Evolutionary conservation across 192 early-diverging fungal genomes (phyloP).

Genomic region (Backusella tarrabulga): DNA sequence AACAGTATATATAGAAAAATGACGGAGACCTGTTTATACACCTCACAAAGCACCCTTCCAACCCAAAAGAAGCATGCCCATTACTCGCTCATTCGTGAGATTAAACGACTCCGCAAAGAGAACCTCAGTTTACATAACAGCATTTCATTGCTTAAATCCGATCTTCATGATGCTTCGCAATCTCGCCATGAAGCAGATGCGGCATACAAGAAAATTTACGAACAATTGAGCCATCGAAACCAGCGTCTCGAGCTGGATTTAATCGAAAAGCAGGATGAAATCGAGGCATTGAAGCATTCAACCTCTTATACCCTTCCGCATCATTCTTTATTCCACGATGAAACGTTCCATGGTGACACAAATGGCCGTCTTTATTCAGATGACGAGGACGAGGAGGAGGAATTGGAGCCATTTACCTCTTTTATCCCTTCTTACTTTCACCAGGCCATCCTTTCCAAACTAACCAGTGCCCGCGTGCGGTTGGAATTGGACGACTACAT

Average conservation of each 20-base stretch:
- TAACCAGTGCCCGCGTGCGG: slow-evolving; percentile 41
- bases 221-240: slow-evolving; percentile 5
- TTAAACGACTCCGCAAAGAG: slow-evolving; percentile 31
- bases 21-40: not conserved
- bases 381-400: not conserved
- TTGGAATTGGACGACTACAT: slow-evolving; percentile 46
- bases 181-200: slow-evolving; percentile 26
- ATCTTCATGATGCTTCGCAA: slow-evolving; percentile 20
- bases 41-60: not conserved
- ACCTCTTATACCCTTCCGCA: not conserved
- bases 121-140: slow-evolving; percentile 21
- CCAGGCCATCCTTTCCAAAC: slow-evolving; percentile 38
- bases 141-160: slow-evolving; percentile 23
- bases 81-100: slow-evolving; percentile 24
- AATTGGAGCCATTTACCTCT: slow-evolving; percentile 31
- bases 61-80: slow-evolving; percentile 9
- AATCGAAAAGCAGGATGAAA: slow-evolving; percentile 16
- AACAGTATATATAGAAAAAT: not conserved
- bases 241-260: slow-evolving; percentile 7
- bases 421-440: slow-evolving; percentile 36
- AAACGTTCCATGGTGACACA: slow-evolving; percentile 27
- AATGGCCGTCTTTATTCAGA: not conserved
- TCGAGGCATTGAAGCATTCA: slow-evolving; percentile 10
- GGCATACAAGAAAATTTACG: slow-evolving; percentile 20
- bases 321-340: not conserved